A percentile compares a stretch with the other conserved stretches of the same genome.
Evolutionary conservation across 2,329 filamentous ascomycete species (phyloP).

Genomic region (Clonostachys byssicola): DNA sequence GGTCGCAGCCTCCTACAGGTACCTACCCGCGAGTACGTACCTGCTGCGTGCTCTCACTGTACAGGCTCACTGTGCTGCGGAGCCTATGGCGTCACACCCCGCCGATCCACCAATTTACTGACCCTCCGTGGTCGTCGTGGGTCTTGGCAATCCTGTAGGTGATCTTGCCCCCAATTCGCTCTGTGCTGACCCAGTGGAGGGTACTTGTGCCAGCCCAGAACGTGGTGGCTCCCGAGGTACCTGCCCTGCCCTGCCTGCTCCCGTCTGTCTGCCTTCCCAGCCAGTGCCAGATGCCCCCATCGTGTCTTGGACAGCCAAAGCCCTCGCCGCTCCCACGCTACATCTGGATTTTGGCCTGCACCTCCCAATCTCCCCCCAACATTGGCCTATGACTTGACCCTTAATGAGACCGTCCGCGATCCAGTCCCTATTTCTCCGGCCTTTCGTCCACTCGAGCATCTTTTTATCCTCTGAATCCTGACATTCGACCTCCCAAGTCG

Average conservation of each 20-base stretch:
- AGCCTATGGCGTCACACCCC: constrained; percentile 3
- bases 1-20: too few relatives aligned
- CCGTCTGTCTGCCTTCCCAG: constrained; percentile 4
- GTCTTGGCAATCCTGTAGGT: constrained; percentile 4
- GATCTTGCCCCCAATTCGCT: neutral
- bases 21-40: too few relatives aligned
- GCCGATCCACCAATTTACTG: neutral
- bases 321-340: neutral
- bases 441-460: too few relatives aligned
- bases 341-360: neutral
- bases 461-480: too few relatives aligned
- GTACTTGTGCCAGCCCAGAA: too few relatives aligned
- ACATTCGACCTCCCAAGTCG: too few relatives aligned
- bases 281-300: neutral
- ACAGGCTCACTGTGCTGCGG: neutral
- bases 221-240: too few relatives aligned
- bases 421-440: too few relatives aligned
- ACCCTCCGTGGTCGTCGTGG: too few relatives aligned
- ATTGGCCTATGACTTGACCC: neutral
- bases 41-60: too few relatives aligned
- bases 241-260: constrained; percentile 4
- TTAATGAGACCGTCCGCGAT: too few relatives aligned
- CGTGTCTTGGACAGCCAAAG: neutral
- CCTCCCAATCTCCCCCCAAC: neutral
- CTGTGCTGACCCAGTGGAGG: too few relatives aligned